A percentile compares a stretch with the other conserved stretches of the same genome.
These are phyloP conservation scores for Tylopilus vinaceipallidus DNA, from an alignment of 768 basidiomycete species.

Conservation along the genomic window DNA sequence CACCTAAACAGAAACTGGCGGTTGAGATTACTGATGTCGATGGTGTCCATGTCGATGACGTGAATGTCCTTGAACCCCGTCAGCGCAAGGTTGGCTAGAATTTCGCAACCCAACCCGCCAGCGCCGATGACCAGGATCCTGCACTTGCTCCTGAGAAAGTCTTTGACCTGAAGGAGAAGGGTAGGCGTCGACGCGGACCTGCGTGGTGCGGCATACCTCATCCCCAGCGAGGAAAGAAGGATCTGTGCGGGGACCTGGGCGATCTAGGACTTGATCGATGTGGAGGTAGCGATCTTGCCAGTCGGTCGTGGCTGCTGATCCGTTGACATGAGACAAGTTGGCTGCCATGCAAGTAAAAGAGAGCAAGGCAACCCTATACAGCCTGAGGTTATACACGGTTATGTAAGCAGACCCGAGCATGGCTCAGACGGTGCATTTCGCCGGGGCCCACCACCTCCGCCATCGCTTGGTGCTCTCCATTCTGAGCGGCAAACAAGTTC, in stretches of 20 bases:
- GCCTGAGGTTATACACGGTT: no score
- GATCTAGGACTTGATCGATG: conserved; percentile 84
- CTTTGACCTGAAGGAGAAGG: conserved; percentile 71
- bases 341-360: conserved; percentile 25
- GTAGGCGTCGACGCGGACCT: background rate
- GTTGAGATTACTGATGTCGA: conserved; percentile 98
- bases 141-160: conserved; percentile 76
- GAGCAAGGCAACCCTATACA: no score
- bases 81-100: conserved; percentile 91
- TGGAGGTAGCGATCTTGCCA: conserved; percentile 72
- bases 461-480: conserved; percentile 87
- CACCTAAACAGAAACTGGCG: conserved; percentile 97
- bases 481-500: conserved; percentile 80
- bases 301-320: conserved; percentile 37
- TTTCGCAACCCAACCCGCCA: conserved; percentile 96
- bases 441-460: conserved; percentile 80
- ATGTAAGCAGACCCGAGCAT: conserved; percentile 25
- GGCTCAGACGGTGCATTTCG: conserved; percentile 53
- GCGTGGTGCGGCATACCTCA: conserved; percentile 49
- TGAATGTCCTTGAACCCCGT: conserved; percentile 98
- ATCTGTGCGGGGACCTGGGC: conserved; percentile 87
- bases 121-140: conserved; percentile 98
- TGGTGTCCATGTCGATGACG: conserved; percentile 99
- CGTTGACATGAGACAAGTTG: conserved; percentile 32
- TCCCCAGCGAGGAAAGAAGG: conserved; percentile 79